Evolutionary conservation across 441 rosid genomes (phyloP).

Genomic region (Arabidopsis lyrata): DNA sequence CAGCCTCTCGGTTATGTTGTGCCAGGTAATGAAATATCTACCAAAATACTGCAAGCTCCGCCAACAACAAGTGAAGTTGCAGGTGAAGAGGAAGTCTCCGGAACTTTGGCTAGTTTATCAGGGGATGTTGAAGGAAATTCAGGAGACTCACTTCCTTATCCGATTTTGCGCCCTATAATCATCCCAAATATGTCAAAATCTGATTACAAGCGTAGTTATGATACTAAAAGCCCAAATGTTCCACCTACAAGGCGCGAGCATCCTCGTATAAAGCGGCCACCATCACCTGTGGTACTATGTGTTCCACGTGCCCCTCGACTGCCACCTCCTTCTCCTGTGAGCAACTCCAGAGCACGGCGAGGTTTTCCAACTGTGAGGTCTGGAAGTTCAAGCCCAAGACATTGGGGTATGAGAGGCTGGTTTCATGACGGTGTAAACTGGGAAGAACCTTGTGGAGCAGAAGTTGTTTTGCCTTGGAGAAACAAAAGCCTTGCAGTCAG

Average conservation of each 20-base stretch:
- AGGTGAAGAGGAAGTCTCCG: slow-evolving; percentile 73
- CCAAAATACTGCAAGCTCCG: slow-evolving; percentile 70
- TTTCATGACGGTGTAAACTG: slow-evolving; percentile 75
- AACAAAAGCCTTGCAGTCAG: slow-evolving; percentile 78
- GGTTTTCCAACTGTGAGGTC: slow-evolving; percentile 98
- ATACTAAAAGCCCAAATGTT: slow-evolving; percentile 82
- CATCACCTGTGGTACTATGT: slow-evolving; percentile 97
- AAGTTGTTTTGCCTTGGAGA: slow-evolving; percentile 99
- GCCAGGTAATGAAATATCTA: slow-evolving; percentile 82
- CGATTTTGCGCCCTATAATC: slow-evolving; percentile 90
- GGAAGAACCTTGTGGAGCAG: slow-evolving; percentile 87
- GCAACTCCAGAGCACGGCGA: slow-evolving; percentile 84
- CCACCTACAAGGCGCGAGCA: slow-evolving; percentile 83
- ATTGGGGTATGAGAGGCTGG: slow-evolving; percentile 96
- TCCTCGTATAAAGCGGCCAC: slow-evolving; percentile 92
- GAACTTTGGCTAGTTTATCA: slow-evolving; percentile 63
- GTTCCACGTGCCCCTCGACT: slow-evolving; percentile 96
- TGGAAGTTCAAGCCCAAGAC: slow-evolving; percentile 99
- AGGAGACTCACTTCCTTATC: slow-evolving; percentile 83
- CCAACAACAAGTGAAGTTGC: slow-evolving; percentile 62
- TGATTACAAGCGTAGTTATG: slow-evolving; percentile 71
- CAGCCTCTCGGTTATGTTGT: slow-evolving; percentile 91
- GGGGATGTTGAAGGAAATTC: slow-evolving; percentile 77
- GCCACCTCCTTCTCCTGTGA: slow-evolving; percentile 95
- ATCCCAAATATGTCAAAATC: slow-evolving; percentile 83